Conservation (phyloP, 2,329 filamentous ascomycete genomes). For the Curvularia lunata region DNA sequence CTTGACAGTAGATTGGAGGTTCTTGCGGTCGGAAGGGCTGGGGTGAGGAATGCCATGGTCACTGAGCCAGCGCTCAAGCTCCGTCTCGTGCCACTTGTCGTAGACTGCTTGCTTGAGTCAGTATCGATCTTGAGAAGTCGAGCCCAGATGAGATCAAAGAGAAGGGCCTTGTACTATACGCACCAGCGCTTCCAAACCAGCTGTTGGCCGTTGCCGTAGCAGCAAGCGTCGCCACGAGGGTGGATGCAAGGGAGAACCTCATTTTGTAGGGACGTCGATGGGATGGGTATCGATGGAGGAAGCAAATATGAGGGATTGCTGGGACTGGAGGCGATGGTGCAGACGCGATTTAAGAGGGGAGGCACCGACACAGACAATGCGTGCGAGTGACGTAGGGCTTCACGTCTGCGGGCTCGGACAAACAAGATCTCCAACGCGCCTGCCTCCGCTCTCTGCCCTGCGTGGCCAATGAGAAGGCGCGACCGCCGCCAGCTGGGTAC, state of each 20-base stretch:
- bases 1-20: slow-evolving; percentile 89
- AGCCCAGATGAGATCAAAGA: background rate
- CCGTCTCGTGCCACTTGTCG: slow-evolving; percentile 98
- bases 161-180: slow-evolving; percentile 47
- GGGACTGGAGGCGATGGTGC: slow-evolving; percentile 15
- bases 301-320: slow-evolving; percentile 20
- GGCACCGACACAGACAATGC: slow-evolving; percentile 28
- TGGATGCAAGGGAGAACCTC: slow-evolving; percentile 73
- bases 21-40: slow-evolving; percentile 87
- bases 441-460: slow-evolving; percentile 17
- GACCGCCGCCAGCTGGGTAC: slow-evolving; percentile 22
- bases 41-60: slow-evolving; percentile 92
- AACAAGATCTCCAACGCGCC: slow-evolving; percentile 30
- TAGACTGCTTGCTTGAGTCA: slow-evolving; percentile 67
- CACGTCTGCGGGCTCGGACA: slow-evolving; percentile 27
- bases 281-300: slow-evolving; percentile 29
- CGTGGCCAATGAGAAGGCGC: slow-evolving; percentile 31
- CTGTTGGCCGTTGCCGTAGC: slow-evolving; percentile 74
- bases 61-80: slow-evolving; percentile 94
- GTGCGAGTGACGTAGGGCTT: slow-evolving; percentile 40
- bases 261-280: slow-evolving; percentile 58
- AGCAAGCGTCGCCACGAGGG: slow-evolving; percentile 75
- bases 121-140: slow-evolving; percentile 15
- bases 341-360: slow-evolving; percentile 36
- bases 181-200: slow-evolving; percentile 89